These are phyloP conservation scores for Trichocladium uniseriatum DNA, from an alignment of 495 filamentous ascomycete genomes.

Conservation along the genomic window DNA sequence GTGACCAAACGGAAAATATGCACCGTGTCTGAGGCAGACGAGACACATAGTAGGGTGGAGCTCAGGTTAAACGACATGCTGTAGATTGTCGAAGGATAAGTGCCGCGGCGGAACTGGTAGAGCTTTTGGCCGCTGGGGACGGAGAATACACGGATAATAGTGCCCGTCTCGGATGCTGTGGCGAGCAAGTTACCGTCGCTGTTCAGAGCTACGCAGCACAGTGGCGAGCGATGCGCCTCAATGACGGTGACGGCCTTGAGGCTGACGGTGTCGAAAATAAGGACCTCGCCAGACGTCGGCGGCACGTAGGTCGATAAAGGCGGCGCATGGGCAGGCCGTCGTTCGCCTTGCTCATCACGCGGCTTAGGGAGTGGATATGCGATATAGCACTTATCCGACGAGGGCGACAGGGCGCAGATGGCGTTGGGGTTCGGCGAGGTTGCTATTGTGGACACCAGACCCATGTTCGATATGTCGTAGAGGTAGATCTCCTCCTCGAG, in stretches of 20 bases:
- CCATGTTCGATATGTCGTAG: slow-evolving; percentile 98
- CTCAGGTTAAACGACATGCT: slow-evolving; percentile 99
- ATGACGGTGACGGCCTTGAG: slow-evolving; percentile 86
- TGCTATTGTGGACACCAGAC: slow-evolving; percentile 75
- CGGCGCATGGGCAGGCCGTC: slow-evolving; percentile 73
- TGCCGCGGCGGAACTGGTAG: slow-evolving; percentile 89
- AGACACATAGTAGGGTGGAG: slow-evolving; percentile 87
- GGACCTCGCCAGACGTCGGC: slow-evolving; percentile 82
- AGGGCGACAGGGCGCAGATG: slow-evolving; percentile 85
- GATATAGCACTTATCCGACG: slow-evolving; percentile 89
- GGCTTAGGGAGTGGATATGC: slow-evolving; percentile 90
- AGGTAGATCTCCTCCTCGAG: slow-evolving; percentile 93
- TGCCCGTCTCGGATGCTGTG: slow-evolving; percentile 94
- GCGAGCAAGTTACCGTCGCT: slow-evolving; percentile 87
- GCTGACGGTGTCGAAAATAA: slow-evolving; percentile 81
- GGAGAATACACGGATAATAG: slow-evolving; percentile 90
- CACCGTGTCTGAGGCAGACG: slow-evolving; percentile 92
- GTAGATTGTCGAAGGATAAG: slow-evolving; percentile 87
- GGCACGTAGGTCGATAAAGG: slow-evolving; percentile 64
- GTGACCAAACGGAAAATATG: slow-evolving; percentile 75
- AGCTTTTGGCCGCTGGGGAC: slow-evolving; percentile 83
- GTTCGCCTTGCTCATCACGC: slow-evolving; percentile 44
- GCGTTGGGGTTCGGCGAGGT: slow-evolving; percentile 88
- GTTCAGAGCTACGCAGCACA: slow-evolving; percentile 84
- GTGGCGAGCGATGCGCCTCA: slow-evolving; percentile 86